Evolutionary conservation across 108 stramenopile species (phyloP).

Genomic region (Skeletonema potamos): DNA sequence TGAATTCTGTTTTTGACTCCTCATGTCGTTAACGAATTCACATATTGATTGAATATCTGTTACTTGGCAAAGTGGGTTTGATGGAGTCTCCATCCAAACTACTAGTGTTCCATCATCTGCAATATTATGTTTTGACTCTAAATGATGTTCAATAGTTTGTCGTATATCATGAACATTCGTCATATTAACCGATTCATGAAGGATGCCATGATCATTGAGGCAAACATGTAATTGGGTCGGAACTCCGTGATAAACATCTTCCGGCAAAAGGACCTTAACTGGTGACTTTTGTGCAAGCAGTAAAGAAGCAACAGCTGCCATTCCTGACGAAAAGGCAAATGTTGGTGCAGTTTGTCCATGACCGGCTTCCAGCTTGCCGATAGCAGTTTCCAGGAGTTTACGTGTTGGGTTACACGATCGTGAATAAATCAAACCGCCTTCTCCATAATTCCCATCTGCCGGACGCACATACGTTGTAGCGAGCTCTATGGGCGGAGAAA

Average conservation of each 20-base stretch:
- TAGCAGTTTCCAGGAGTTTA: slow-evolving; percentile 56
- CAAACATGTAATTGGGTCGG: slow-evolving; percentile 59
- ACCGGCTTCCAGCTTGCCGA: slow-evolving; percentile 58
- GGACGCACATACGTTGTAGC: slow-evolving; percentile 83
- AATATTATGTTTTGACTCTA: slow-evolving; percentile 9
- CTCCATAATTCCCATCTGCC: slow-evolving; percentile 63
- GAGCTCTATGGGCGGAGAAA: slow-evolving; percentile 75
- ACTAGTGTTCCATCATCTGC: slow-evolving; percentile 41
- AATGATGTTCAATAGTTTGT: slow-evolving; percentile 22
- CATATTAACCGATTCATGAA: slow-evolving; percentile 56
- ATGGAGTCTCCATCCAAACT: slow-evolving; percentile 93
- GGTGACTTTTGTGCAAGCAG: slow-evolving; percentile 67
- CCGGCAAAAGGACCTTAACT: slow-evolving; percentile 63
- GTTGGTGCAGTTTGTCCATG: slow-evolving; percentile 23
- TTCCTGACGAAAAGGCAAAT: slow-evolving; percentile 86
- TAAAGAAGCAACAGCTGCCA: slow-evolving; percentile 81
- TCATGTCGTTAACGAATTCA: slow-evolving; percentile 20
- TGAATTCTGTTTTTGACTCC: background rate
- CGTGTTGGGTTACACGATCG: slow-evolving; percentile 84
- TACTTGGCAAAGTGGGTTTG: slow-evolving; percentile 83
- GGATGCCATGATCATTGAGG: slow-evolving; percentile 58
- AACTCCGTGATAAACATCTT: slow-evolving; percentile 86
- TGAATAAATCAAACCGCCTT: slow-evolving; percentile 58
- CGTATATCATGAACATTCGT: slow-evolving; percentile 25
- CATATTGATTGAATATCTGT: slow-evolving; percentile 69